Evolutionary conservation across 116 monocot genomes (phyloP).

Genomic region (Dioscorea cayenensis): DNA sequence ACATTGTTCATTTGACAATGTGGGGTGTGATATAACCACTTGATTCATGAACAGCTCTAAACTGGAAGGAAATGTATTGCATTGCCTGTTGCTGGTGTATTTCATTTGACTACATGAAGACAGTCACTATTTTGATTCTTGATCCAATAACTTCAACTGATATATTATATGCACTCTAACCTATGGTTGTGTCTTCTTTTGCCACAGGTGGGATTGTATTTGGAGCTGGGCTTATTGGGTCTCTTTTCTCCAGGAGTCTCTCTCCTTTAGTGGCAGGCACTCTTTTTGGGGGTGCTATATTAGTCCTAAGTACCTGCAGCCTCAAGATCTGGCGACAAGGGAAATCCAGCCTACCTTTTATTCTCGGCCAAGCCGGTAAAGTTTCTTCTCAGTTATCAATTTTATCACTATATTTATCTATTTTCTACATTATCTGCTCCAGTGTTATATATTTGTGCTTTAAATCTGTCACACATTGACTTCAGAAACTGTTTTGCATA

Average conservation of each 20-base stretch:
- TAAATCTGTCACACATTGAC: too few relatives aligned
- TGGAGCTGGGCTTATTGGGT: conserved; percentile 56
- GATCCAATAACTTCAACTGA: neutral
- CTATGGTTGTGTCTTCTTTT: neutral
- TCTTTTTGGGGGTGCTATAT: conserved; percentile 42
- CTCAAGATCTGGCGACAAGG: conserved; percentile 81
- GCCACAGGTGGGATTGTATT: conserved; percentile 60
- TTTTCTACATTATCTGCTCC: neutral
- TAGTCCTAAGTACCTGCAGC: conserved; percentile 54
- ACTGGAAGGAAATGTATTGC: neutral
- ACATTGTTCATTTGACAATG: too few relatives aligned
- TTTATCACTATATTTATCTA: neutral
- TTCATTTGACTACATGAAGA: neutral
- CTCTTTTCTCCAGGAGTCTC: conserved; percentile 52
- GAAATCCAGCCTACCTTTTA: conserved; percentile 61
- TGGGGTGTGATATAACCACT: neutral
- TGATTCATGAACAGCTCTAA: neutral
- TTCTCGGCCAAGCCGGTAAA: conserved; percentile 75
- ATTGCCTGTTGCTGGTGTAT: too few relatives aligned
- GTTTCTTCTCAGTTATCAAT: neutral
- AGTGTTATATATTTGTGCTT: too few relatives aligned
- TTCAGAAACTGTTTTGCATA: too few relatives aligned
- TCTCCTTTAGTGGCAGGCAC: conserved; percentile 36
- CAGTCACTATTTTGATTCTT: neutral
- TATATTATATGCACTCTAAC: neutral